Evolutionary conservation across 2,329 filamentous ascomycete species (phyloP), one percentile per base, ranked within the genome.

Genomic region (Eutypa lata): DNA sequence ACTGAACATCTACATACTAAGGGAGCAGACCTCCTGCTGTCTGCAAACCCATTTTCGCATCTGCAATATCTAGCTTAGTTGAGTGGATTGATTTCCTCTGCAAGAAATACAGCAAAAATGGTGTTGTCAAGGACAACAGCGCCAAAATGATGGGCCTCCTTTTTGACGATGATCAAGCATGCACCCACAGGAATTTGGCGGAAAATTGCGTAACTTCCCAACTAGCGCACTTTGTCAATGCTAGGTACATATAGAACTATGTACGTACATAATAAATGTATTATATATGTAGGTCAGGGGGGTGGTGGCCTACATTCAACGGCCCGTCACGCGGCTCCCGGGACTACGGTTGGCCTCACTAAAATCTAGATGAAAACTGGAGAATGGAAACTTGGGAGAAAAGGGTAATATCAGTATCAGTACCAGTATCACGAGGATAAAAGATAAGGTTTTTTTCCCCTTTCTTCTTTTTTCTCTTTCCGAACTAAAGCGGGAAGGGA

Each of bases 191-290:
- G 35, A 38, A 38, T 38, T 38, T 38, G 13, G 13, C 7, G 16
- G n/a, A 14, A 38, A 38, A 38, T 38, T 38, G 35, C 35, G 6
- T 38, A 38, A 38, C 35, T 14, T 38, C 35, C 35, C 26, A 18
- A 16, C 35, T 38, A 38, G 35, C 35, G 35, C n/a, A 14, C 35
- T 38, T 16, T 16, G 7, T 14, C 35, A 38, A 14, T 16, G 10
- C 26, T 31, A 31, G 6, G 26, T 31, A 31, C 26, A 5, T 31
- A 31, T 31, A 31, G 26, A n/a, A n/a, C n/a, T n/a, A n/a, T n/a
- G n/a, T n/a, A n/a, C n/a, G n/a, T n/a, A n/a, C 47, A 37, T 47
- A 33, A 31, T 33, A 16, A 26, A 47, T 35, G 28, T 22, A 54
- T 48, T 49, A 57, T 55, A 7, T 14, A 14, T 8, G 31, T 14